Percentiles rank a stretch among this genome's conserved stretches.
phyloP scores from a whole-genome alignment of 139 green algal species.

The Chlorella sp. region DNA sequence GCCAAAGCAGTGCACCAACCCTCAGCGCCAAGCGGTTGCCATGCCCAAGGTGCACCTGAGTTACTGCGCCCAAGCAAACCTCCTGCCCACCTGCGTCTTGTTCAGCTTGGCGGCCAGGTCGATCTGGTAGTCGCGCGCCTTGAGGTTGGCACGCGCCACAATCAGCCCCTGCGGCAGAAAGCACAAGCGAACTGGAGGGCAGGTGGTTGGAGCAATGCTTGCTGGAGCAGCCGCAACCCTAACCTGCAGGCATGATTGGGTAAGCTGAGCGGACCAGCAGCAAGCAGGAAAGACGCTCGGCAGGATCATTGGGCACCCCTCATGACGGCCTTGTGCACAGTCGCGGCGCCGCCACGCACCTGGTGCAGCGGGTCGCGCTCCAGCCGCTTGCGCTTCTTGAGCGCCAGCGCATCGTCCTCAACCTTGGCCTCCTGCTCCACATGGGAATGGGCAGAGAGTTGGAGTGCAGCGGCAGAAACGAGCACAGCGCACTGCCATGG shows the following conservation, averaged over 20 bases:
- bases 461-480: not conserved
- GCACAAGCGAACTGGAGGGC: too few species aligned
- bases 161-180: constrained; percentile 68
- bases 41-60: not conserved
- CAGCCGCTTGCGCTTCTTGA: constrained; percentile 75
- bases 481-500: too few species aligned
- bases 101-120: constrained; percentile 79
- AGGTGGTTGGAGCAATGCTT: too few species aligned
- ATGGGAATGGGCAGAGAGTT: not conserved
- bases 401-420: constrained; percentile 69
- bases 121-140: constrained; percentile 76
- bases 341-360: too few species aligned
- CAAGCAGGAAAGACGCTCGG: too few species aligned
- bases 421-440: constrained; percentile 44
- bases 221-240: too few species aligned
- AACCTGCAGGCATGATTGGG: too few species aligned
- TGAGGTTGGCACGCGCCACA: constrained; percentile 76
- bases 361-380: constrained; percentile 90
- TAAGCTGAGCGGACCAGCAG: too few species aligned
- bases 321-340: too few species aligned
- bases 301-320: too few species aligned
- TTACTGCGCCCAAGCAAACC: not conserved
- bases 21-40: too few species aligned
- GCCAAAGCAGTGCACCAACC: too few species aligned
- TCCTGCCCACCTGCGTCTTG: constrained; percentile 70